Percentiles rank a stretch among this genome's conserved stretches.
Evolutionary conservation across 345 rosid species (phyloP).

Genomic region (Aquilaria yunnanensis): DNA sequence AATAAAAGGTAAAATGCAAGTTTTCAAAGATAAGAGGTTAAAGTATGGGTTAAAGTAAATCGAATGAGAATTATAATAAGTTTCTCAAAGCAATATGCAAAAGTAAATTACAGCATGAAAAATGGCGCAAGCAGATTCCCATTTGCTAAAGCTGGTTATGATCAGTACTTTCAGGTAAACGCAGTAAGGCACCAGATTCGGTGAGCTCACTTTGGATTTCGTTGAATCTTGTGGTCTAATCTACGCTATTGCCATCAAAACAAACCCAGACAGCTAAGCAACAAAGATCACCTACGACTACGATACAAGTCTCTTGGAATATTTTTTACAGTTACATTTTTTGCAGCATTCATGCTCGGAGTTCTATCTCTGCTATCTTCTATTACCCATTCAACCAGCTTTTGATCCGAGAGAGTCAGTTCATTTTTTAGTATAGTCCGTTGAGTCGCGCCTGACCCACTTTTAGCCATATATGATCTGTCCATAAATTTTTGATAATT

Average conservation of each 20-base stretch:
- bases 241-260: conserved; percentile 1
- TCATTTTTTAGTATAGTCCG: no score
- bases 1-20: no score
- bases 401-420: not conserved
- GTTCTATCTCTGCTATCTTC: not conserved
- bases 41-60: no score
- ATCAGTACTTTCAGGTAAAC: no score
- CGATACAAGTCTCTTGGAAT: no score
- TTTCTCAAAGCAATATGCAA: no score
- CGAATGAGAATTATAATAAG: no score
- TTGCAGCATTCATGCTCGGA: not conserved
- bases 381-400: not conserved
- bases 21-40: no score
- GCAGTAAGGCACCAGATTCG: not conserved
- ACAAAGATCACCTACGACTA: not conserved
- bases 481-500: not conserved
- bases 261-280: conserved; percentile 16
- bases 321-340: not conserved
- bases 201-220: conserved; percentile 17
- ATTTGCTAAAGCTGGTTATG: no score
- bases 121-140: no score
- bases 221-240: not conserved
- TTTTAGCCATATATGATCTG: not conserved
- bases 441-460: no score
- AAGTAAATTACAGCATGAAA: no score